phyloP scores from a whole-genome alignment of 2,329 filamentous ascomycete species.

The Fusarium nisikadoi region DNA sequence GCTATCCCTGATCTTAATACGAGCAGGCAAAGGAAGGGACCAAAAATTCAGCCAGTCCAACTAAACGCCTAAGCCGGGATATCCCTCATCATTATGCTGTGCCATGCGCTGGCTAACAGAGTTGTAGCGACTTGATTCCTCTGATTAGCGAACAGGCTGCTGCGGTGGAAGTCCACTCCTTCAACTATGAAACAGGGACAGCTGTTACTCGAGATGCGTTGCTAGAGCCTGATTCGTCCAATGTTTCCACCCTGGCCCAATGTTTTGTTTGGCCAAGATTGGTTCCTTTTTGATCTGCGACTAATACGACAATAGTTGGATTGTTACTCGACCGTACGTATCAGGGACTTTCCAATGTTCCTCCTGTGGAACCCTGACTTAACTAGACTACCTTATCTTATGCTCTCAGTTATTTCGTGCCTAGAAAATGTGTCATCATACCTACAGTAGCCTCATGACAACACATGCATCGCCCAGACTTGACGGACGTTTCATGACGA shows the following conservation, averaged over 20 bases:
- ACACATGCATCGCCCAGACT: slow-evolving; percentile 34
- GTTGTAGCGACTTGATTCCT: slow-evolving; percentile 8
- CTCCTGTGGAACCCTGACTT: slow-evolving; percentile 27
- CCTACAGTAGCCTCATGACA: slow-evolving; percentile 29
- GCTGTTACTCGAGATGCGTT: slow-evolving; percentile 19
- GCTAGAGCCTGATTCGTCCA: slow-evolving; percentile 26
- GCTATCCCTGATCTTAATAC: neutral
- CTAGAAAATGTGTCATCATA: slow-evolving; percentile 37
- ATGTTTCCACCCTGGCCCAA: slow-evolving; percentile 26
- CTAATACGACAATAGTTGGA: slow-evolving; percentile 11
- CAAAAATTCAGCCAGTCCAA: slow-evolving; percentile 30
- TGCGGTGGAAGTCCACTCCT: slow-evolving; percentile 2
- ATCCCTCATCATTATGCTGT: slow-evolving; percentile 21
- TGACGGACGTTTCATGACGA: slow-evolving; percentile 30
- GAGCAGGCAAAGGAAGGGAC: neutral
- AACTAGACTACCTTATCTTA: neutral
- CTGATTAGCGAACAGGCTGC: slow-evolving; percentile 8
- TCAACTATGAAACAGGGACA: slow-evolving; percentile 32
- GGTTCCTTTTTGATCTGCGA: slow-evolving; percentile 2
- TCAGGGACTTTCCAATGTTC: slow-evolving; percentile 9
- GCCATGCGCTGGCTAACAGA: slow-evolving; percentile 24
- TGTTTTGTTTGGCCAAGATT: slow-evolving; percentile 19
- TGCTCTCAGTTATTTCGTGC: slow-evolving; percentile 1
- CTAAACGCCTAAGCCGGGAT: slow-evolving; percentile 25
- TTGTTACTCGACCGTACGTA: slow-evolving; percentile 1